Evolutionary conservation across 352 stramenopile species (phyloP).

Genomic region (Phytophthora cactorum): DNA sequence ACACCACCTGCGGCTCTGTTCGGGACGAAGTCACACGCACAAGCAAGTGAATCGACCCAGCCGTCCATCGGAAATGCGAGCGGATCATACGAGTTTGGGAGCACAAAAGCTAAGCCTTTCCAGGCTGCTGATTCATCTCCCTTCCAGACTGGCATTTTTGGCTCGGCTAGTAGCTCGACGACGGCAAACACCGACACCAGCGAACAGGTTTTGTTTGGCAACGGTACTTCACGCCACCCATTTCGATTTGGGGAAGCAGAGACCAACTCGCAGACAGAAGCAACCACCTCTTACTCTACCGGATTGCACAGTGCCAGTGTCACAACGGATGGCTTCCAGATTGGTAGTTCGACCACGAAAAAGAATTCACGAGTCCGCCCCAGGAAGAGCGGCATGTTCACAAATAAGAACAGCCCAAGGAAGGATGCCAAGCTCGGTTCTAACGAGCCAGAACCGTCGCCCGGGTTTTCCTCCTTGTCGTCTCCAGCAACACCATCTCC

Average conservation of each 20-base stretch:
- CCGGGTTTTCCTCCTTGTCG: conserved; percentile 6
- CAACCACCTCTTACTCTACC: conserved; percentile 3
- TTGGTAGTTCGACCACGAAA: conserved; percentile 28
- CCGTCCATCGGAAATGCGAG: background rate
- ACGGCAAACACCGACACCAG: conserved; percentile 1
- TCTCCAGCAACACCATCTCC: conserved; percentile 30
- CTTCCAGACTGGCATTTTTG: conserved; percentile 12
- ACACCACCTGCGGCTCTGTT: background rate
- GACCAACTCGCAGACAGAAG: conserved; percentile 1
- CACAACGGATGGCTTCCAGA: conserved; percentile 28
- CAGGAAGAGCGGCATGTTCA: conserved; percentile 42
- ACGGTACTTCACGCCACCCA: conserved; percentile 4
- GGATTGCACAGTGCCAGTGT: conserved; percentile 4
- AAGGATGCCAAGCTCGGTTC: conserved; percentile 19
- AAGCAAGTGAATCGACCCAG: background rate
- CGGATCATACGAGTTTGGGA: conserved; percentile 23
- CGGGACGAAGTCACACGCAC: background rate
- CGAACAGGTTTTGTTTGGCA: conserved; percentile 36
- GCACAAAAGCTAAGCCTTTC: background rate
- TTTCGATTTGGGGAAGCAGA: conserved; percentile 34
- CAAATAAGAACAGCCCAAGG: conserved; percentile 34
- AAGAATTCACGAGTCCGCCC: conserved; percentile 25
- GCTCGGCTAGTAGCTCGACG: conserved; percentile 1
- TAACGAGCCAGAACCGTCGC: conserved; percentile 27
- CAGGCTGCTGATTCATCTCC: background rate